Base-by-base conservation (phyloP, 805 yeast genomes). In the Candida caryicola region DNA sequence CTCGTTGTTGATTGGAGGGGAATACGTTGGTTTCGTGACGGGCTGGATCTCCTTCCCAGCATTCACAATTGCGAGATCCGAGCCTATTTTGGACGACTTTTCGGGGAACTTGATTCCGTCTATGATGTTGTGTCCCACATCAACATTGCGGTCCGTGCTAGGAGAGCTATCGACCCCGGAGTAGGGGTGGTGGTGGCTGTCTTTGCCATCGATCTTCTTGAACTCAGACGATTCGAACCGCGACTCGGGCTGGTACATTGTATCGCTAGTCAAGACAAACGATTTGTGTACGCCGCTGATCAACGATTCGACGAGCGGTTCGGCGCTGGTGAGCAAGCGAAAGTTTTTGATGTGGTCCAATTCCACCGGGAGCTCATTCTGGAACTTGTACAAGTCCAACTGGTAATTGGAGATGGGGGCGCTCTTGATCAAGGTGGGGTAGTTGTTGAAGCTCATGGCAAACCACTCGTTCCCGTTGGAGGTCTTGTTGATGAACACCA, bases 391-490 rank as follows among this genome's bases (percentile, higher is more conserved):
- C 28, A 67, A 49, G 9, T 56, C 52, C 46, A 59, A 33, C 39
- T 74, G 79, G 62, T 82, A 88, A 35, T 74, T 69, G 0, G 96
- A 82, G 1, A 74, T 51, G 0, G 95, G 91, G 0, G 96, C 93
- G 5, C 87, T 76, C 39, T 79, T 77, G 6, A 91, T 88, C 34
- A 91, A 61, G 0, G 95, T 81, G 0, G 96, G 96, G 55, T 82
- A 91, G 48, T 80, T 73, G 17, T 62, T 57, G 48, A 81, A 84
- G 16, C 95, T 84, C 76, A 91, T 71, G 3, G 96, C 96, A 66
- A 76, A 86, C 95, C 96, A 90, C 46, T 67, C 69, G 1, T 83
- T 71, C 3, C 83, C 81, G 21, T 66, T 68, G 0, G 89, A 78
- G 21, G 80, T 72, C 41, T 79, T 86, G 26, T 91, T 69, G 49